These are phyloP conservation scores for Elsinoe batatas DNA, from an alignment of 2,329 filamentous ascomycete species.

Conservation along the genomic window DNA sequence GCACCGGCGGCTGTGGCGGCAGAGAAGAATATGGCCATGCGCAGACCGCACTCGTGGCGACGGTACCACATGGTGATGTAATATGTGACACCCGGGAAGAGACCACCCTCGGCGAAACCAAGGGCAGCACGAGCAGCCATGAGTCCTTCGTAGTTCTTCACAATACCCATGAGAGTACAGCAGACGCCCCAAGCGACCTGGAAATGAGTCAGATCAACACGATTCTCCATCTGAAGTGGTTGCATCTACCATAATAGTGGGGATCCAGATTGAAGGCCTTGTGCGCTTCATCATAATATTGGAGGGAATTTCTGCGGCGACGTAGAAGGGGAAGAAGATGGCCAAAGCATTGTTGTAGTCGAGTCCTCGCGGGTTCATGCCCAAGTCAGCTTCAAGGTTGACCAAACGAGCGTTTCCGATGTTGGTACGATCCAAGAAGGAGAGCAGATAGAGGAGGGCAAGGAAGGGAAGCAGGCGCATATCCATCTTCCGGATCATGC, in stretches of 20 bases:
- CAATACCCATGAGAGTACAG: constrained; percentile 32
- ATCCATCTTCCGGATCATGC: constrained; percentile 43
- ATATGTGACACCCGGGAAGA: constrained; percentile 30
- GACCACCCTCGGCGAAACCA: constrained; percentile 33
- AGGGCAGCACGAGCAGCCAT: constrained; percentile 32
- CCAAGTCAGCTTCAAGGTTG: constrained; percentile 48
- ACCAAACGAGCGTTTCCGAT: constrained; percentile 50
- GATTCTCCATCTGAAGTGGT: neutral
- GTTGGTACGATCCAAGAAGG: constrained; percentile 42
- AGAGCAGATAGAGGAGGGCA: constrained; percentile 47
- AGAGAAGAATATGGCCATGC: constrained; percentile 28
- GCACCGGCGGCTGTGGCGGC: constrained; percentile 24
- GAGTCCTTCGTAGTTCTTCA: constrained; percentile 31
- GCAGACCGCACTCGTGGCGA: constrained; percentile 27
- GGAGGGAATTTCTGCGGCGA: constrained; percentile 38
- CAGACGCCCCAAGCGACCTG: constrained; percentile 32
- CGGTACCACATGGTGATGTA: constrained; percentile 33
- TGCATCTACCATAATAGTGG: constrained; percentile 21
- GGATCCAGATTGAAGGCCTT: constrained; percentile 33
- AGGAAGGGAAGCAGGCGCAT: constrained; percentile 43
- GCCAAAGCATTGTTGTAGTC: constrained; percentile 48
- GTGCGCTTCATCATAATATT: constrained; percentile 27
- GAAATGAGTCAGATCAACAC: constrained; percentile 16
- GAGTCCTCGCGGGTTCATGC: constrained; percentile 43
- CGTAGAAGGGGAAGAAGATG: constrained; percentile 37